Conservation (phyloP, 1,284 basidiomycete genomes). For the Pyrrhoderma lamaoense region DNA sequence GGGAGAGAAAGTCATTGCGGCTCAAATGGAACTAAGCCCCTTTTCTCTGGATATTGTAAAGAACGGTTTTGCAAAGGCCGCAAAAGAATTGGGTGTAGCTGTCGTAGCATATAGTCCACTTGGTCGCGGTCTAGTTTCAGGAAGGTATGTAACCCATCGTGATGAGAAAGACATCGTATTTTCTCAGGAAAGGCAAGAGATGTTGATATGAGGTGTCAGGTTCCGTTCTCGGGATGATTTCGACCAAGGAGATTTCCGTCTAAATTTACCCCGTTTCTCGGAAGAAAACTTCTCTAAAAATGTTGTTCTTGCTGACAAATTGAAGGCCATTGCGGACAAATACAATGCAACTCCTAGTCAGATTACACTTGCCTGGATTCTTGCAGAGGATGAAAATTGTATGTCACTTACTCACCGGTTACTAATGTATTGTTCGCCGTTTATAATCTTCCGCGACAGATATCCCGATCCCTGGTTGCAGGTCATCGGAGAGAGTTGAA, state of each 20-base stretch:
- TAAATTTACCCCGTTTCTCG: constrained; percentile 26
- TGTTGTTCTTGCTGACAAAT: constrained; percentile 29
- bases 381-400: constrained; percentile 25
- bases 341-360: constrained; percentile 30
- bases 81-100: constrained; percentile 30
- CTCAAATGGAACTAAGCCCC: constrained; percentile 31
- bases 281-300: constrained; percentile 36
- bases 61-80: constrained; percentile 24
- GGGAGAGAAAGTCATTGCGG: constrained; percentile 21
- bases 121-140: constrained; percentile 33
- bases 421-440: too few species aligned
- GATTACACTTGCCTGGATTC: constrained; percentile 34
- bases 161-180: background rate
- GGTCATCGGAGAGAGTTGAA: constrained; percentile 12
- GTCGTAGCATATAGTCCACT: constrained; percentile 35
- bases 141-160: constrained; percentile 22
- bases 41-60: constrained; percentile 28
- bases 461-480: constrained; percentile 16
- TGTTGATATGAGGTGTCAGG: too few species aligned
- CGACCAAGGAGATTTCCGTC: constrained; percentile 29
- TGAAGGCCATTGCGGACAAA: constrained; percentile 25
- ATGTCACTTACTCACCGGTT: background rate
- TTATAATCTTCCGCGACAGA: too few species aligned
- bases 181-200: background rate
- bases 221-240: constrained; percentile 28